Evolutionary conservation across 2,329 filamentous ascomycete genomes (phyloP), one percentile per base, ranked within the genome.

Genomic region (Fusarium chaquense): DNA sequence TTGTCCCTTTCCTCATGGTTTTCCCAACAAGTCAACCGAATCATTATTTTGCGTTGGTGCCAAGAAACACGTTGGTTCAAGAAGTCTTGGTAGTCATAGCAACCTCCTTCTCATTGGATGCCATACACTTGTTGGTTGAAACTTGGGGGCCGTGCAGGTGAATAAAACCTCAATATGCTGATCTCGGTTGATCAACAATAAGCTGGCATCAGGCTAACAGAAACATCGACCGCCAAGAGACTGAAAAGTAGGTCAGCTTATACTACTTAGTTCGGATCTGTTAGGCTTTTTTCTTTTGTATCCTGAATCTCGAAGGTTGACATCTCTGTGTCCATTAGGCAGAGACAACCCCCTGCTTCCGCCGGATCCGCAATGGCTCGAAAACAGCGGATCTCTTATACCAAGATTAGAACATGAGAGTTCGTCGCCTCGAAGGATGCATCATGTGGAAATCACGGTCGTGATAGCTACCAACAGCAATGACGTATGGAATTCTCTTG

Each of bases 1-100:
- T 18, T 35, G 33, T 15, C 33, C 33, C 16, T 18, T 33, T 16
- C 7, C 15, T 35, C 33, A 35, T 5, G 33, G 16, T 35, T 0
- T 9, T 18, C 16, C 6, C 15, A 35, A 16, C 7, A 35, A 32
- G 8, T 16, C 0, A 35, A 18, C 7, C 7, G 7, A 18, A 16
- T 35, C 0, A 5, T 9, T 35, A 2, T 16, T 35, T 35, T 7
- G 7, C 0, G 4, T 35, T 15, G 16, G 33, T 3, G 16, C 9
- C 8, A 5, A 18, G 16, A n/a, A 20, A 24, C 1, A 5, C 16
- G 44, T 47, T 47, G n/a, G n/a, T 47, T 12, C 28, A 22, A 11
- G 1, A 16, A 2, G 28, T 47, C 45, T 33, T 47, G 13, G 5
- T 11, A 22, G 5, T 18, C n/a, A 8, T 7, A 20, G 8, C 28